These are phyloP conservation scores for Huntiella savannae DNA, from an alignment of 2,329 filamentous ascomycete species.

Conservation along the genomic window DNA sequence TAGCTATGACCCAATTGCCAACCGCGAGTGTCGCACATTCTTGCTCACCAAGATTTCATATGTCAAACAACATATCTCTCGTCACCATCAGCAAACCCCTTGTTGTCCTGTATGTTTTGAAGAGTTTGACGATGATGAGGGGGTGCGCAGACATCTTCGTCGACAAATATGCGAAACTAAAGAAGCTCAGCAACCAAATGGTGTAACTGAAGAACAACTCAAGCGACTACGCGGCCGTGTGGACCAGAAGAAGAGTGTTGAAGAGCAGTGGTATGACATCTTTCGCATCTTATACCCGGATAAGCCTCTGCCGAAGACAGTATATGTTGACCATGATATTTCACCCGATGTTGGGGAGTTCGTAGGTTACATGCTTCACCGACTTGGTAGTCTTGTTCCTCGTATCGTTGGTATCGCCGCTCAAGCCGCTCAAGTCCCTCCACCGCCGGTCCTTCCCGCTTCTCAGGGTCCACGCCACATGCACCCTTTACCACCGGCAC, in stretches of 20 bases:
- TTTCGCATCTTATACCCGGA: constrained; percentile 14
- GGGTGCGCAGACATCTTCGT: constrained; percentile 12
- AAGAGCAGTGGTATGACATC: constrained; percentile 15
- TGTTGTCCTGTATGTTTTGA: constrained; percentile 14
- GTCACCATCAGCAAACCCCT: constrained; percentile 13
- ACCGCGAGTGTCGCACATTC: constrained; percentile 13
- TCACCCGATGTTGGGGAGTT: constrained; percentile 12
- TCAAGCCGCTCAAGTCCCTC: neutral
- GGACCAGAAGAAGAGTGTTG: constrained; percentile 13
- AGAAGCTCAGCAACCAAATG: constrained; percentile 10
- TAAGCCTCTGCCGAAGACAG: constrained; percentile 11
- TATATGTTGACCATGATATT: constrained; percentile 13
- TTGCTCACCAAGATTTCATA: constrained; percentile 15
- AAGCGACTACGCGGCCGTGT: constrained; percentile 12
- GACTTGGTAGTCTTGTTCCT: constrained; percentile 3
- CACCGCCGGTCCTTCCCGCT: neutral
- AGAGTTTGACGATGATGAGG: constrained; percentile 11
- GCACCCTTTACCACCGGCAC: neutral
- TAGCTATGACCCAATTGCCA: constrained; percentile 13
- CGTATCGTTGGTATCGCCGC: neutral
- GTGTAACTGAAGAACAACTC: constrained; percentile 13
- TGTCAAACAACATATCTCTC: constrained; percentile 15
- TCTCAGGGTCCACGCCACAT: neutral
- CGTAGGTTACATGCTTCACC: constrained; percentile 11
- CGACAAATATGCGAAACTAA: constrained; percentile 9